Conservation (phyloP, 805 yeast species). For the Ogataea naganishii region DNA sequence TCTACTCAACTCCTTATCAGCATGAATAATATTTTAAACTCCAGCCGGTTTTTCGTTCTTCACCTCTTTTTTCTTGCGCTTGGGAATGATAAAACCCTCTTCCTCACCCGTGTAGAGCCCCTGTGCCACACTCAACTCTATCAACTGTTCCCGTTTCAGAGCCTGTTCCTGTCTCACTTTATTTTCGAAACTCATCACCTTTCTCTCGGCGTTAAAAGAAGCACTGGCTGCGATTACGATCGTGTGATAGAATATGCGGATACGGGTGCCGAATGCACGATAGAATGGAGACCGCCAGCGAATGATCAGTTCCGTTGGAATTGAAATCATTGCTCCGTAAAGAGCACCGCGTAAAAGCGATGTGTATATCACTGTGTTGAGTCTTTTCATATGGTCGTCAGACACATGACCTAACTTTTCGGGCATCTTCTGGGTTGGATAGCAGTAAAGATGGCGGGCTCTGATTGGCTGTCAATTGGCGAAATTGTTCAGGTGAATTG, state of each 20-base stretch:
- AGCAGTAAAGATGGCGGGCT: too few relatives aligned
- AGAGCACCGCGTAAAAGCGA: slow-evolving; percentile 26
- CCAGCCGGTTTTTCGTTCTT: too few relatives aligned
- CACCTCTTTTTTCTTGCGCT: slow-evolving; percentile 2
- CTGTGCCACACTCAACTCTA: slow-evolving; percentile 23
- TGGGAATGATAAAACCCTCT: slow-evolving; percentile 11
- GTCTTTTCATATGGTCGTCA: slow-evolving; percentile 15
- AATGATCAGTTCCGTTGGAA: slow-evolving; percentile 26
- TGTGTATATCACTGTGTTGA: slow-evolving; percentile 20
- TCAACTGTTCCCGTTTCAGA: slow-evolving; percentile 19
- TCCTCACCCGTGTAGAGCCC: slow-evolving; percentile 24
- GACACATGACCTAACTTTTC: slow-evolving; percentile 14
- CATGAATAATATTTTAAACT: too few relatives aligned
- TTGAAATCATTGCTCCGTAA: slow-evolving; percentile 28
- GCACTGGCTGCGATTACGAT: slow-evolving; percentile 28
- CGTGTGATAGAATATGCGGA: slow-evolving; percentile 28
- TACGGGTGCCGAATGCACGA: slow-evolving; percentile 26
- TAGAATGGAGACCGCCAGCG: slow-evolving; percentile 29
- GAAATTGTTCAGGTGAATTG: too few relatives aligned
- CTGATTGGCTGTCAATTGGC: too few relatives aligned
- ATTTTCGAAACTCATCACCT: slow-evolving; percentile 25
- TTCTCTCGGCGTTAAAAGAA: slow-evolving; percentile 25
- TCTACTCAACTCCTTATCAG: too few relatives aligned
- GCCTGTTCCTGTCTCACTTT: slow-evolving; percentile 22
- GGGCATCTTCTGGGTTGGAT: too few relatives aligned